These are phyloP conservation scores for Apiospora saccharicola DNA, from an alignment of 2,329 filamentous ascomycete genomes.

Conservation along the genomic window DNA sequence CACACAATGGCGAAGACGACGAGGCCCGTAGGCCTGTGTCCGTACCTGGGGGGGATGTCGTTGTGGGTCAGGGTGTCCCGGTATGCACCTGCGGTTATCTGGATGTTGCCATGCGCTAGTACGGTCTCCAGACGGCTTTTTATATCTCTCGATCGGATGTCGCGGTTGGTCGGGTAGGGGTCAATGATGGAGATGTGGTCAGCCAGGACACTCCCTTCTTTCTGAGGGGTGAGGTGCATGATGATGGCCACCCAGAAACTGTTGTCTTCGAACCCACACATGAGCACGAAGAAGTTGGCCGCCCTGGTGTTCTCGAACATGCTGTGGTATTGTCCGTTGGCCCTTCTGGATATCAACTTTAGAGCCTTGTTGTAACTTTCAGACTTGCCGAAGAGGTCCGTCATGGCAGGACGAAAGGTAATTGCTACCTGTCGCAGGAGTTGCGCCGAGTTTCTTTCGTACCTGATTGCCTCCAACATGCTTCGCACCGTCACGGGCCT, in stretches of 20 bases:
- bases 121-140: neutral
- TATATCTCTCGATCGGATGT: neutral
- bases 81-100: neutral
- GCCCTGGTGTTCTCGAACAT: neutral
- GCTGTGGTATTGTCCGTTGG: no score
- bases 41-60: neutral
- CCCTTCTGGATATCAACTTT: no score
- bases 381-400: no score
- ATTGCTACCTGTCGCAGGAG: no score
- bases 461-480: no score
- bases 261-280: neutral
- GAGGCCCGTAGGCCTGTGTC: neutral
- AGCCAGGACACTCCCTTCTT: neutral
- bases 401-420: no score
- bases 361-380: no score
- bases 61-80: neutral
- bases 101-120: neutral
- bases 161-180: neutral
- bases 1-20: neutral
- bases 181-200: neutral
- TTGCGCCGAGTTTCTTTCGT: no score
- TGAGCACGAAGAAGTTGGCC: neutral
- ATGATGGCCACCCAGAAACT: neutral
- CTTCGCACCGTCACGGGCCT: no score
- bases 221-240: neutral